Conservation (phyloP, 495 filamentous ascomycete species). For the Daldinia concentrica region DNA sequence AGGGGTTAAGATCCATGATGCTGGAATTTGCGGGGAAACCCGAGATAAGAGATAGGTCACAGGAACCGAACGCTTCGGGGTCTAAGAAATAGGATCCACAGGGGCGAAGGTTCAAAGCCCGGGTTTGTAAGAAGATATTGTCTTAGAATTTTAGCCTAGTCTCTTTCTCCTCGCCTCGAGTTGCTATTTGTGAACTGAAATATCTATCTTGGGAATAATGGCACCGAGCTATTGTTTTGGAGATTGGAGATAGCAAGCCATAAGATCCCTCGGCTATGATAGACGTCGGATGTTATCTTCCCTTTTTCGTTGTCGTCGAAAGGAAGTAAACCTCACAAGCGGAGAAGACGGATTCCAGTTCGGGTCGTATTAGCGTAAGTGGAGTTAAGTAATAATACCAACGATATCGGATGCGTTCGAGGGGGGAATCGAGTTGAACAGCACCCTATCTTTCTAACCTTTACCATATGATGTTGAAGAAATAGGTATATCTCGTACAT, state of each 20-base stretch:
- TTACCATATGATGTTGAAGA: not conserved
- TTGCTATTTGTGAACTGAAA: not conserved
- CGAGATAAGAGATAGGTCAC: conserved; percentile 15
- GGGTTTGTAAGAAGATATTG: not conserved
- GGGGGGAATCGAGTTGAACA: not conserved
- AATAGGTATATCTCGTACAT: not conserved
- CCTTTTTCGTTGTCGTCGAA: not conserved
- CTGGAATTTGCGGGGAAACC: conserved; percentile 33
- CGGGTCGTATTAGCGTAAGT: not conserved
- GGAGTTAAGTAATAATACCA: not conserved
- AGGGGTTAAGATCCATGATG: conserved; percentile 23
- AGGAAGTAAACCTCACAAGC: not conserved
- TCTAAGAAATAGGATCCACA: not conserved
- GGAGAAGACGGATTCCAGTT: not conserved
- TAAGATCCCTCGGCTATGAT: not conserved
- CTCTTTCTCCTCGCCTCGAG: not conserved
- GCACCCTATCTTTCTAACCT: not conserved
- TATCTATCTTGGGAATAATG: not conserved
- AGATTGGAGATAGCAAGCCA: conserved; percentile 17
- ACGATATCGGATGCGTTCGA: conserved; percentile 4
- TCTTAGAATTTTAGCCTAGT: not conserved
- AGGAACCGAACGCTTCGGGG: not conserved
- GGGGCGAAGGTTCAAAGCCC: not conserved
- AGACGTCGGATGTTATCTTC: not conserved
- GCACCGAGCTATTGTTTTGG: conserved; percentile 2